These are phyloP conservation scores for Pythium aquatile DNA, from an alignment of 352 stramenopile species.

Conservation along the genomic window DNA sequence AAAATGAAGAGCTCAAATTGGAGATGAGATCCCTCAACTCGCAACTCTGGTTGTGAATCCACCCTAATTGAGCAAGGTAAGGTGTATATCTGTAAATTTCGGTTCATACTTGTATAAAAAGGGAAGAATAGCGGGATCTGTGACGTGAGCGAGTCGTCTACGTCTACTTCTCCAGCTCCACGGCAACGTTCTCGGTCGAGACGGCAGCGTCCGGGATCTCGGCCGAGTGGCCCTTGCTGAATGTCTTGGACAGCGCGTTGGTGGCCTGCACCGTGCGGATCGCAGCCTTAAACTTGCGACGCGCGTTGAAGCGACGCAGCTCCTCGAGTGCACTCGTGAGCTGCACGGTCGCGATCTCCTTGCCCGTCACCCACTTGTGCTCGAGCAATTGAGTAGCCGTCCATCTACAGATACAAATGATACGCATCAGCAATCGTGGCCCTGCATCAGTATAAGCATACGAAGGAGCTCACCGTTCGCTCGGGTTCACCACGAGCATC, in stretches of 20 bases:
- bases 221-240: slow-evolving; percentile 50
- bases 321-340: slow-evolving; percentile 92
- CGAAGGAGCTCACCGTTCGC: slow-evolving; percentile 57
- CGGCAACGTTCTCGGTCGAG: slow-evolving; percentile 26
- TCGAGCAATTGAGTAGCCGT: slow-evolving; percentile 84
- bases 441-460: not conserved
- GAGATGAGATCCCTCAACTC: slow-evolving; percentile 12
- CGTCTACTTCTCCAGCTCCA: slow-evolving; percentile 26
- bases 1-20: slow-evolving; percentile 6
- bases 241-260: slow-evolving; percentile 72
- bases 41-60: slow-evolving; percentile 9
- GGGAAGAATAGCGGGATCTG: slow-evolving; percentile 5
- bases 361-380: slow-evolving; percentile 90
- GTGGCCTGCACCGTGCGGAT: slow-evolving; percentile 86
- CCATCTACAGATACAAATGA: slow-evolving; percentile 33
- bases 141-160: not conserved
- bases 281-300: slow-evolving; percentile 93
- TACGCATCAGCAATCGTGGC: slow-evolving; percentile 7
- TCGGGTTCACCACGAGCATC: slow-evolving; percentile 91
- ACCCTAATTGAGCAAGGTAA: slow-evolving; percentile 14
- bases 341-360: slow-evolving; percentile 81
- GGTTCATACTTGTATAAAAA: slow-evolving; percentile 23
- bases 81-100: slow-evolving; percentile 13
- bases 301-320: slow-evolving; percentile 93
- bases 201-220: slow-evolving; percentile 15